Percentiles rank a stretch among this genome's conserved stretches.
Conservation (phyloP, 1,284 basidiomycete genomes). For the Fomitopsis schrenkii region DNA sequence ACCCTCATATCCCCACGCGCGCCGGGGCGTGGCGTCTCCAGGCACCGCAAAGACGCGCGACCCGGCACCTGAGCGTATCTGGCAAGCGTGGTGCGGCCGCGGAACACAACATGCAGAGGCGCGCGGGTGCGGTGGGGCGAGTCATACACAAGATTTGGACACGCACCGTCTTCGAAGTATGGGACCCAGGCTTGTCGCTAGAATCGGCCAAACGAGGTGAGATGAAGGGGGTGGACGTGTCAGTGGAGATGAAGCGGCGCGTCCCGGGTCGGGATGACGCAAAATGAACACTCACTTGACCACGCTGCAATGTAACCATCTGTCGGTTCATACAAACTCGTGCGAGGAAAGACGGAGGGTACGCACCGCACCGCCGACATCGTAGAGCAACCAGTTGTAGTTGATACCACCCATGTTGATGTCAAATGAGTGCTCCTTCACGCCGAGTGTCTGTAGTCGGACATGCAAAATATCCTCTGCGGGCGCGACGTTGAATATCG, state of each 20-base stretch:
- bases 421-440: constrained; percentile 71
- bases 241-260: neutral
- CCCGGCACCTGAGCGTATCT: neutral
- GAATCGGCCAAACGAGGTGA: neutral
- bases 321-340: neutral
- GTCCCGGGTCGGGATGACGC: neutral
- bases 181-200: constrained; percentile 78
- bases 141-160: constrained; percentile 3
- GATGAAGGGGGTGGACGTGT: neutral
- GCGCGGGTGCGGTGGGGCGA: neutral
- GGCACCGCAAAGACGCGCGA: neutral
- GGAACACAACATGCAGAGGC: neutral
- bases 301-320: constrained; percentile 34
- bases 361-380: constrained; percentile 72
- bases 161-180: constrained; percentile 76
- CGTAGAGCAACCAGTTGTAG: constrained; percentile 74
- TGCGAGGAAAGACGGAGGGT: neutral
- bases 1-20: neutral
- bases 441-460: constrained; percentile 72
- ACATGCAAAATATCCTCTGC: constrained; percentile 73
- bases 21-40: neutral
- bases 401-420: constrained; percentile 55
- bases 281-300: constrained; percentile 38
- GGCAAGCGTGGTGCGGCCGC: neutral
- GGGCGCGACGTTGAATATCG: neutral